Evolutionary conservation across 2,329 filamentous ascomycete species (phyloP).

Genomic region (Didymella arachidicola): DNA sequence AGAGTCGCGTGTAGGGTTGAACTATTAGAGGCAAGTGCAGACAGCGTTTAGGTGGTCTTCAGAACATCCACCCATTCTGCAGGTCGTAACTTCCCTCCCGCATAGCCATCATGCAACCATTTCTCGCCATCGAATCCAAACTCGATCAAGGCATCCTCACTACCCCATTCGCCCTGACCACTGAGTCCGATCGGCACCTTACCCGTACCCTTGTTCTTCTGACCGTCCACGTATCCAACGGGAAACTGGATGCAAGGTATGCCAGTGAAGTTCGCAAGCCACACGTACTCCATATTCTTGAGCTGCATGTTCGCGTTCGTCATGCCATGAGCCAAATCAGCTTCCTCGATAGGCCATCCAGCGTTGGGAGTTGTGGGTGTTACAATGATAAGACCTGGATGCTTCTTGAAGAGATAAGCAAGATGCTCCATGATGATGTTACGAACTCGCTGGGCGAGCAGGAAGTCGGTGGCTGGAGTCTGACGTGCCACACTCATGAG

Average conservation of each 20-base stretch:
- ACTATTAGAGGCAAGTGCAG: too few relatives aligned
- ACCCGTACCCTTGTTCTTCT: constrained; percentile 61
- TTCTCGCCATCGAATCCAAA: constrained; percentile 62
- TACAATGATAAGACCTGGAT: constrained; percentile 80
- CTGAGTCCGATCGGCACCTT: constrained; percentile 63
- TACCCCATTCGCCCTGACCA: constrained; percentile 64
- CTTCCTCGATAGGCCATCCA: constrained; percentile 75
- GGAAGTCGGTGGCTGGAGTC: constrained; percentile 72
- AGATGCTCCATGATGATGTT: constrained; percentile 81
- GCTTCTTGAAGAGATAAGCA: constrained; percentile 70
- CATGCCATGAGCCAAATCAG: constrained; percentile 69
- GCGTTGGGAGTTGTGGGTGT: constrained; percentile 78
- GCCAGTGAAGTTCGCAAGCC: constrained; percentile 82
- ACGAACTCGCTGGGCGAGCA: constrained; percentile 77
- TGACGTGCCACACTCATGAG: constrained; percentile 70
- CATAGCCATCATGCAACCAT: constrained; percentile 52
- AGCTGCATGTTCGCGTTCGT: constrained; percentile 76
- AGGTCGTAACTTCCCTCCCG: constrained; percentile 48
- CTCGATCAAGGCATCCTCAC: constrained; percentile 60
- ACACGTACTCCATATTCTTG: constrained; percentile 85
- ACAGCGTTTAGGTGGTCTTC: constrained; percentile 1
- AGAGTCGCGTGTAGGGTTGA: too few relatives aligned
- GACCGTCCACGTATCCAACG: constrained; percentile 72
- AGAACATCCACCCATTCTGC: constrained; percentile 53
- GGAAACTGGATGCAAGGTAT: constrained; percentile 78